Percentiles rank a stretch among this genome's conserved stretches.
These are phyloP conservation scores for Pleomassaria siparia DNA, from an alignment of 2,329 filamentous ascomycete species.

Conservation along the genomic window DNA sequence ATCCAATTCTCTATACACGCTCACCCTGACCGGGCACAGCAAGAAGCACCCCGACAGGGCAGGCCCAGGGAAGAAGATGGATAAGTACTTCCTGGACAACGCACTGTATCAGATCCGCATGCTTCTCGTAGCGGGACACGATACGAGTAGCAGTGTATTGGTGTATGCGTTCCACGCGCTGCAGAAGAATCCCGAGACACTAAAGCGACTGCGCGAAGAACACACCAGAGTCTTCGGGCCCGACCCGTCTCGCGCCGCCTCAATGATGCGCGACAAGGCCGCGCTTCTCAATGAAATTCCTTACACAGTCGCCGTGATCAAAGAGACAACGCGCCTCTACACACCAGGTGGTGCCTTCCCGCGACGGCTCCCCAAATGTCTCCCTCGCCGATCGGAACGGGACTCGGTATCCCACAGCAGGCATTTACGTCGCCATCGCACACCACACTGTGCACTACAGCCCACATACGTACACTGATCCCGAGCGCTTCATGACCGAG, in stretches of 20 bases:
- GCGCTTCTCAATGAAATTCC: conserved; percentile 20
- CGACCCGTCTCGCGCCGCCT: conserved; percentile 7
- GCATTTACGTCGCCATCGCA: conserved; percentile 7
- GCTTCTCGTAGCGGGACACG: conserved; percentile 35
- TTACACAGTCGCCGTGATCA: conserved; percentile 33
- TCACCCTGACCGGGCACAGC: conserved; percentile 1
- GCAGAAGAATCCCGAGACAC: conserved; percentile 17
- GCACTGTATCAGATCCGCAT: conserved; percentile 25
- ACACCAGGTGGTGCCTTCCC: conserved; percentile 33
- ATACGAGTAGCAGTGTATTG: conserved; percentile 31
- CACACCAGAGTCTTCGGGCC: conserved; percentile 28
- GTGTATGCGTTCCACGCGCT: conserved; percentile 25
- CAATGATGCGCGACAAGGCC: conserved; percentile 16
- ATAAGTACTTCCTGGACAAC: conserved; percentile 13
- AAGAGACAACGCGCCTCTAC: conserved; percentile 35
- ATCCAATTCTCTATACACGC: conserved; percentile 4
- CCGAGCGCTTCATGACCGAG: conserved; percentile 20
- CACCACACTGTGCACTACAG: conserved; percentile 11
- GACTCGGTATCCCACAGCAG: conserved; percentile 13
- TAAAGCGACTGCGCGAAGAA: conserved; percentile 21
- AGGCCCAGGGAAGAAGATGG: conserved; percentile 9
- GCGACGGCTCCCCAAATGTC: conserved; percentile 8
- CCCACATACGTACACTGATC: conserved; percentile 7
- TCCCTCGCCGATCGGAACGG: conserved; percentile 6
- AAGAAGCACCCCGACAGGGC: conserved; percentile 3